Conservation (phyloP, 768 basidiomycete genomes). For the Lactarius psammicola region DNA sequence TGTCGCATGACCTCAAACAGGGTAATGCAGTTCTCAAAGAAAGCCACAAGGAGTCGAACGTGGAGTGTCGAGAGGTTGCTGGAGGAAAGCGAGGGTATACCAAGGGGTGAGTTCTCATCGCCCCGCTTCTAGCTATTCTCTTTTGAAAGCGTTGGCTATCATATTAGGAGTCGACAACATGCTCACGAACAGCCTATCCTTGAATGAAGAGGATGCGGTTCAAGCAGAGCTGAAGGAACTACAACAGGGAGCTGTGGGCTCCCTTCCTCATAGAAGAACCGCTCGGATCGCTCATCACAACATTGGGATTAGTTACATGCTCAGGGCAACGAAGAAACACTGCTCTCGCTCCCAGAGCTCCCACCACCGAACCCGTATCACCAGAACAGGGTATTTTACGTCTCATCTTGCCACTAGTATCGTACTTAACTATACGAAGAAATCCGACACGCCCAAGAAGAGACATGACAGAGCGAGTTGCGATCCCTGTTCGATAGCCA, state of each 20-base stretch:
- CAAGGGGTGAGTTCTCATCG: slow-evolving; percentile 59
- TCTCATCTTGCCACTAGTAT: not conserved
- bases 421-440: slow-evolving; percentile 11
- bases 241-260: slow-evolving; percentile 59
- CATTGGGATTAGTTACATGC: slow-evolving; percentile 1
- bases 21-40: slow-evolving; percentile 92
- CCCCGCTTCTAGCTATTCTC: not conserved
- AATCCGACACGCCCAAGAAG: slow-evolving; percentile 1
- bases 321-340: slow-evolving; percentile 30
- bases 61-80: slow-evolving; percentile 92
- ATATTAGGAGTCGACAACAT: slow-evolving; percentile 85
- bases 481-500: slow-evolving; percentile 32
- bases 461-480: slow-evolving; percentile 31
- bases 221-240: slow-evolving; percentile 75
- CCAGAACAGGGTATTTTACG: slow-evolving; percentile 37
- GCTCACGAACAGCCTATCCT: slow-evolving; percentile 73
- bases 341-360: slow-evolving; percentile 54
- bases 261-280: not conserved
- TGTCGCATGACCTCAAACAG: slow-evolving; percentile 88
- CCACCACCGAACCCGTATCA: slow-evolving; percentile 44
- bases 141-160: slow-evolving; percentile 1
- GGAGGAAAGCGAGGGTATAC: slow-evolving; percentile 87
- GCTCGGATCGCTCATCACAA: slow-evolving; percentile 35
- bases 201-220: slow-evolving; percentile 93
- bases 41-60: slow-evolving; percentile 89